phyloP scores from a whole-genome alignment of 2,329 filamentous ascomycete genomes.

The Cordyceps militaris region DNA sequence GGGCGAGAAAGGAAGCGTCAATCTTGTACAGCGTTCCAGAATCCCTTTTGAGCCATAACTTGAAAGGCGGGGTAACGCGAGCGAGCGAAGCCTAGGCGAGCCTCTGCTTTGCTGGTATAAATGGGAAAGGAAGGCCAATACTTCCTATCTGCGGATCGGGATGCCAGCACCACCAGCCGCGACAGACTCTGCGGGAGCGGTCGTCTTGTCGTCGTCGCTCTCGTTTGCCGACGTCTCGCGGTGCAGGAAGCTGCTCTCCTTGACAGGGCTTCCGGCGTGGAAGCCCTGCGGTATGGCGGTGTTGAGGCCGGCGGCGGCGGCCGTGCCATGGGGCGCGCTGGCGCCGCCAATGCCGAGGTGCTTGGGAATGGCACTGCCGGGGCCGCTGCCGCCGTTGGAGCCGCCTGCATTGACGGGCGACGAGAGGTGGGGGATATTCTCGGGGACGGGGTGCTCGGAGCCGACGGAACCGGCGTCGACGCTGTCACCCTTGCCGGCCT shows the following conservation, averaged over 20 bases:
- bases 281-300: constrained; percentile 25
- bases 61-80: neutral
- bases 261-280: constrained; percentile 72
- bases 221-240: constrained; percentile 64
- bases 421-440: constrained; percentile 87
- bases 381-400: constrained; percentile 27
- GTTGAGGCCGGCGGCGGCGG: constrained; percentile 16
- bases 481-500: constrained; percentile 92
- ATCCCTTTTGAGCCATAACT: neutral
- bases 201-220: constrained; percentile 14
- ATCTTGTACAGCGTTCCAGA: neutral
- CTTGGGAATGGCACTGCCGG: constrained; percentile 14
- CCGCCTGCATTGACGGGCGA: constrained; percentile 47
- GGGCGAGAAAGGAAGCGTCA: neutral
- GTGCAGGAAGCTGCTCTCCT: constrained; percentile 83
- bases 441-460: constrained; percentile 87
- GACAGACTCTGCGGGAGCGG: neutral
- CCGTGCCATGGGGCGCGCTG: constrained; percentile 24
- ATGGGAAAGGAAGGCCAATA: neutral
- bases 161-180: constrained; percentile 30
- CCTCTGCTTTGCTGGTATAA: neutral
- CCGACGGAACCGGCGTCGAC: constrained; percentile 91
- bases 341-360: constrained; percentile 28
- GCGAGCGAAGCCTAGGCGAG: neutral
- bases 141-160: constrained; percentile 54